Conservation (phyloP, 2,329 filamentous ascomycete species). For the Curvularia sp. region DNA sequence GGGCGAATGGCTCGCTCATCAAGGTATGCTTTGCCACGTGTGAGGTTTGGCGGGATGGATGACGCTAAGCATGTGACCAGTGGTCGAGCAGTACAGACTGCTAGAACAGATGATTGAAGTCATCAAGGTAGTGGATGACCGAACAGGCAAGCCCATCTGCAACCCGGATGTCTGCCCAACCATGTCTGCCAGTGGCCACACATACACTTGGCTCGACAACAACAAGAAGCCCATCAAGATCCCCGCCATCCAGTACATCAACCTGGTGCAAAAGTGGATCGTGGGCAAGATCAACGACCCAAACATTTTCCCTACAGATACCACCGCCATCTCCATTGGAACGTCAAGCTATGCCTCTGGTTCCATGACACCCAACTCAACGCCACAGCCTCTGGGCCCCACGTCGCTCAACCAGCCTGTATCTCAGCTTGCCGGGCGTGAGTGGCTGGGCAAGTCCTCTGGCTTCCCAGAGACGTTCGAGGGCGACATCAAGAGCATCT, state of each 20-base stretch:
- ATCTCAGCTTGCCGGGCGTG: constrained; percentile 69
- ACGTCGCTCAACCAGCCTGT: constrained; percentile 61
- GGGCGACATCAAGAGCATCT: constrained; percentile 78
- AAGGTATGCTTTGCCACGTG: constrained; percentile 64
- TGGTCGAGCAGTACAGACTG: constrained; percentile 90
- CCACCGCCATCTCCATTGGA: constrained; percentile 71
- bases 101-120: constrained; percentile 89
- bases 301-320: constrained; percentile 87
- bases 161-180: constrained; percentile 83
- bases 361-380: constrained; percentile 56
- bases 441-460: constrained; percentile 89
- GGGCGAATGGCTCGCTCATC: constrained; percentile 95
- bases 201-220: constrained; percentile 94
- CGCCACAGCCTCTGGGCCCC: constrained; percentile 55
- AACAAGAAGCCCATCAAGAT: constrained; percentile 88
- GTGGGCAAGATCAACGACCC: constrained; percentile 92
- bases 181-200: constrained; percentile 93
- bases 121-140: constrained; percentile 83
- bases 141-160: constrained; percentile 77
- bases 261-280: constrained; percentile 96
- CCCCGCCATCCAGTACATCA: constrained; percentile 91
- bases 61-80: constrained; percentile 57
- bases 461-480: constrained; percentile 65
- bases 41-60: not conserved
- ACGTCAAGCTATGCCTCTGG: constrained; percentile 64